Evolutionary conservation across 768 basidiomycete genomes (phyloP).

Genomic region (Amyloporia xantha): DNA sequence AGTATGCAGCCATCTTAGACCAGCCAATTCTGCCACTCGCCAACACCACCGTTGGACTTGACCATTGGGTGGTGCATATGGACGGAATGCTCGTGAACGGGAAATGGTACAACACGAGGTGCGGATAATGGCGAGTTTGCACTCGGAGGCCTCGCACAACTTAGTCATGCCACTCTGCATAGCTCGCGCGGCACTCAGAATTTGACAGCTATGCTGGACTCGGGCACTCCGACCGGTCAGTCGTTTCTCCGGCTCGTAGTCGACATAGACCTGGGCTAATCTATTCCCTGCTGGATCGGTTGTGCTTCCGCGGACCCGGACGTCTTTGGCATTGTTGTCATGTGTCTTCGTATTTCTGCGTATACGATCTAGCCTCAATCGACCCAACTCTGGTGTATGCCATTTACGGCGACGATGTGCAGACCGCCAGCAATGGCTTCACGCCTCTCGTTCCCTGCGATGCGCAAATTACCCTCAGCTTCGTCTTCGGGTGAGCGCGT

Average conservation of each 20-base stretch:
- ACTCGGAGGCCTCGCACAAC: not conserved
- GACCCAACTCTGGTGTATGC: conserved; percentile 1
- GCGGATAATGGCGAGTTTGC: no score
- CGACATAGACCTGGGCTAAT: not conserved
- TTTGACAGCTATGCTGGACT: conserved; percentile 1
- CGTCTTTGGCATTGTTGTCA: no score
- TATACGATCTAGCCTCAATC: not conserved
- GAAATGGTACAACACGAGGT: conserved; percentile 1
- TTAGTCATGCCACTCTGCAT: not conserved
- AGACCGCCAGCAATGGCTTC: not conserved
- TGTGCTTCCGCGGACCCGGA: no score
- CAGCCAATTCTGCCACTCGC: not conserved
- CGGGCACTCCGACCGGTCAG: conserved; percentile 2
- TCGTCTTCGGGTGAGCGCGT: conserved; percentile 4
- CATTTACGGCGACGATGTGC: conserved; percentile 2
- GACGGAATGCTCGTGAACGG: conserved; percentile 1
- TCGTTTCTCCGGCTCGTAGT: not conserved
- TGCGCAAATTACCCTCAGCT: conserved; percentile 3
- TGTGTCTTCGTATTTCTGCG: no score
- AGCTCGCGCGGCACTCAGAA: not conserved
- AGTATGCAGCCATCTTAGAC: not conserved
- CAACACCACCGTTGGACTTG: not conserved
- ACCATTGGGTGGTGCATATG: not conserved
- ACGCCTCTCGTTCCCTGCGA: conserved; percentile 1
- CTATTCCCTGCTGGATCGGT: not conserved